A percentile compares a stretch with the other conserved stretches of the same genome.
Conservation (phyloP, 2,329 filamentous ascomycete genomes). For the Sarocladium oryzae region DNA sequence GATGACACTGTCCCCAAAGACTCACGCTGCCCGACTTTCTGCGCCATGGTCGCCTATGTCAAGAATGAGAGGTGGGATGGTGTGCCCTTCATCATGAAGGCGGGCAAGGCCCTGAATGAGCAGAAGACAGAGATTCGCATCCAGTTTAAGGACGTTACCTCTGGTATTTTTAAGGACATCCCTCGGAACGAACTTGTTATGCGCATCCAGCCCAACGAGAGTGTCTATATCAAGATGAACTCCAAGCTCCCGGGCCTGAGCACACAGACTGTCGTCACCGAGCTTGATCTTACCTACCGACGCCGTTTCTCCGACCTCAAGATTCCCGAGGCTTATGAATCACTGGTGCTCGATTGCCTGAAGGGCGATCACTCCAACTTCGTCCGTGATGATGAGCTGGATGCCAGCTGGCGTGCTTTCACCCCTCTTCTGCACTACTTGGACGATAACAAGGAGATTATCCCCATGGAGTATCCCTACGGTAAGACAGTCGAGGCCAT, state of each 20-base stretch:
- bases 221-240: conserved; percentile 99
- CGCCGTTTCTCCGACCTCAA: conserved; percentile 98
- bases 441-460: conserved; percentile 98
- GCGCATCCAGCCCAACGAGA: conserved; percentile 98
- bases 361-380: conserved; percentile 99
- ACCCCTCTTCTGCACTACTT: conserved; percentile 96
- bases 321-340: conserved; percentile 99
- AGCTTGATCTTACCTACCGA: conserved; percentile 96
- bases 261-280: conserved; percentile 99
- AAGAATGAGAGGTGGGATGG: conserved; percentile 99
- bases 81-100: conserved; percentile 98
- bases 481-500: too few relatives aligned
- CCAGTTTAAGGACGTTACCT: conserved; percentile 99
- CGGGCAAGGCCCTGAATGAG: conserved; percentile 96
- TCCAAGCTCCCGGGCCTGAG: conserved; percentile 96
- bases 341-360: conserved; percentile 89
- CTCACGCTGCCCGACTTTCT: conserved; percentile 96
- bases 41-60: conserved; percentile 93
- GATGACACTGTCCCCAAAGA: conserved; percentile 97
- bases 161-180: conserved; percentile 99
- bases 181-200: conserved; percentile 98
- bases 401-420: conserved; percentile 98
- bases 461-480: conserved; percentile 99
- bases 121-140: conserved; percentile 99
- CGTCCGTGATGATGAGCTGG: conserved; percentile 91